These are phyloP conservation scores for Calvatia gigantea DNA, from an alignment of 768 basidiomycete genomes.

Conservation along the genomic window DNA sequence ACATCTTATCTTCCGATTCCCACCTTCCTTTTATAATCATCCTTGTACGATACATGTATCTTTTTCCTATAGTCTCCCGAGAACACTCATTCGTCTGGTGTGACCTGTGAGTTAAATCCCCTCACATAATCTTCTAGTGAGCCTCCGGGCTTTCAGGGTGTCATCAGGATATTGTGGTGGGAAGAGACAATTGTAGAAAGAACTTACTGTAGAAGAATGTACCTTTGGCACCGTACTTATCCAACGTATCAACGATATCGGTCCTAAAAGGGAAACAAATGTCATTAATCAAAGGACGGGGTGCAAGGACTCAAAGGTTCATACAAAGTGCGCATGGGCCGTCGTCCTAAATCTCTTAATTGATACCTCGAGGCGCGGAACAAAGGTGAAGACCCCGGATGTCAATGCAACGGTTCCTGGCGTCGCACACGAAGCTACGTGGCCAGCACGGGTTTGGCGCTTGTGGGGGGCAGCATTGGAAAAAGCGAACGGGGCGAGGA, in stretches of 20 bases:
- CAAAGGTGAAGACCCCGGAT: neutral
- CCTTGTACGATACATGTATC: too few species aligned
- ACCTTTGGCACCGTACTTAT: constrained; percentile 23
- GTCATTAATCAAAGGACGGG: neutral
- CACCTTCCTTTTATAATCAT: too few species aligned
- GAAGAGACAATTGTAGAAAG: too few species aligned
- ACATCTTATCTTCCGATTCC: too few species aligned
- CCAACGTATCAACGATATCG: constrained; percentile 19
- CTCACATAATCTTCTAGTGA: too few species aligned
- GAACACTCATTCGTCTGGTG: too few species aligned
- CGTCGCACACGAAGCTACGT: neutral
- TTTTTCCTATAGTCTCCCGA: too few species aligned
- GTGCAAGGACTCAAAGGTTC: neutral
- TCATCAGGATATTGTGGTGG: too few species aligned
- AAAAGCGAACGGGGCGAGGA: neutral
- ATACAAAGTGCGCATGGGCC: constrained; percentile 37
- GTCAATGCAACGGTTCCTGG: constrained; percentile 6
- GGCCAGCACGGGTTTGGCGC: neutral
- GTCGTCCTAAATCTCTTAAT: constrained; percentile 30
- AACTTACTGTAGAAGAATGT: constrained; percentile 30
- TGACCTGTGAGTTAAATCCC: too few species aligned
- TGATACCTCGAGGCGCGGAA: neutral
- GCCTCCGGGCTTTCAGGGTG: too few species aligned
- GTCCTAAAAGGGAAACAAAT: constrained; percentile 12
- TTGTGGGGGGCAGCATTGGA: neutral